Evolutionary conservation across 2,329 filamentous ascomycete genomes (phyloP).

Genomic region (Paracamarosporium sp.): DNA sequence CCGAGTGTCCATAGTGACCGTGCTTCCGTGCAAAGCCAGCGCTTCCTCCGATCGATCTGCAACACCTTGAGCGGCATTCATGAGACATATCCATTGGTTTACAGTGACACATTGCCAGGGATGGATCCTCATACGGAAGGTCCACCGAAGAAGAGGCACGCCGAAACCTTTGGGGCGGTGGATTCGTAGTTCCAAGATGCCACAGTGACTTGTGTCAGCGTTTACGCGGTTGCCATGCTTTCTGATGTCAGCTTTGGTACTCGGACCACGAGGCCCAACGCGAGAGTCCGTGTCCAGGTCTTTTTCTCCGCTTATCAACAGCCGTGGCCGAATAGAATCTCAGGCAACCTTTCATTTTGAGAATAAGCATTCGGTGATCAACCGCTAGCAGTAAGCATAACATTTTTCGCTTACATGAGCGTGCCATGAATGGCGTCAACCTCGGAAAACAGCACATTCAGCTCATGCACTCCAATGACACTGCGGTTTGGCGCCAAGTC

Average conservation of each 20-base stretch:
- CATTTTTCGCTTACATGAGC: not conserved
- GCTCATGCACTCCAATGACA: not conserved
- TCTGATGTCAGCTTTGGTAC: not conserved
- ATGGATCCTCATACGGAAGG: not conserved
- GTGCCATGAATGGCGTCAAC: not conserved
- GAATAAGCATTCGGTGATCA: conserved; percentile 4
- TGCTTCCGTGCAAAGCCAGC: not conserved
- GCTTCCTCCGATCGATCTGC: not conserved
- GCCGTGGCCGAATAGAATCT: not conserved
- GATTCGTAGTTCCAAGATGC: not conserved
- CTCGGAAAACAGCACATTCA: not conserved
- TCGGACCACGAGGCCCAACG: not conserved
- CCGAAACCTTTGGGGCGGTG: not conserved
- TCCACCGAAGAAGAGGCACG: not conserved
- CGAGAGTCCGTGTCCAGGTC: not conserved
- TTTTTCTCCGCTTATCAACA: not conserved
- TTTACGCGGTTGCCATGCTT: not conserved
- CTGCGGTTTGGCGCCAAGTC: not conserved
- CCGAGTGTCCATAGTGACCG: not conserved
- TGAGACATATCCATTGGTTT: not conserved
- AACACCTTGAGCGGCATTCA: not conserved
- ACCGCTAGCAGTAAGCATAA: conserved; percentile 8
- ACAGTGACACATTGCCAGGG: not conserved
- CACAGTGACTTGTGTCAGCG: not conserved
- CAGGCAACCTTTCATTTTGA: not conserved